Percentiles rank a stretch among this genome's conserved stretches.
These are phyloP conservation scores for Fusarium annulatum DNA, from an alignment of 2,329 filamentous ascomycete species.

Conservation along the genomic window DNA sequence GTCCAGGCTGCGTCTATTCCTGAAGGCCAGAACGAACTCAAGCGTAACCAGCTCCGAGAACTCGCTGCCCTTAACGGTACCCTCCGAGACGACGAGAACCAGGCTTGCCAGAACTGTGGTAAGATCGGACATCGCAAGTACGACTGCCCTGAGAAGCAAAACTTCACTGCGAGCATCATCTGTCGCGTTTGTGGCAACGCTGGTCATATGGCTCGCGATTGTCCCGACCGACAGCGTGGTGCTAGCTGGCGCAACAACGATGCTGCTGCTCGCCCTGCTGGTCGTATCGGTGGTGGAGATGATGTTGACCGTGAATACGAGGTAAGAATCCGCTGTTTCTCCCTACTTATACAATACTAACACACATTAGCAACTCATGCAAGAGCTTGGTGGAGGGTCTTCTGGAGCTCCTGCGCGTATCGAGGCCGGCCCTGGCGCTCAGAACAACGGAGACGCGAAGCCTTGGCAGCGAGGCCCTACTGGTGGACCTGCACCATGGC, in stretches of 20 bases:
- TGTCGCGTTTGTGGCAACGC: slow-evolving; percentile 98
- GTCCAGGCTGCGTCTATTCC: slow-evolving; percentile 93
- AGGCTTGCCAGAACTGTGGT: slow-evolving; percentile 98
- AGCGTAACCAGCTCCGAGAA: slow-evolving; percentile 97
- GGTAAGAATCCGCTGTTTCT: slow-evolving; percentile 62
- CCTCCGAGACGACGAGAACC: slow-evolving; percentile 97
- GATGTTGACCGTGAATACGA: slow-evolving; percentile 95
- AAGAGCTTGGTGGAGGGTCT: slow-evolving; percentile 81
- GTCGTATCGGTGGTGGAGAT: slow-evolving; percentile 80
- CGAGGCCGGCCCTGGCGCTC: slow-evolving; percentile 78
- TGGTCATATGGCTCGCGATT: slow-evolving; percentile 98
- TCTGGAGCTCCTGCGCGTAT: slow-evolving; percentile 81
- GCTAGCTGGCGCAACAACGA: slow-evolving; percentile 90
- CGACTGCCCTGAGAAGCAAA: slow-evolving; percentile 96
- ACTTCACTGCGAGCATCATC: slow-evolving; percentile 99
- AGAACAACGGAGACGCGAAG: slow-evolving; percentile 71
- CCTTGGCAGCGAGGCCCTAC: slow-evolving; percentile 91
- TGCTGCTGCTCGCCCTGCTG: slow-evolving; percentile 65
- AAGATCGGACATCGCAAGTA: slow-evolving; percentile 99
- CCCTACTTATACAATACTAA: slow-evolving; percentile 53
- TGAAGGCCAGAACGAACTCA: slow-evolving; percentile 98
- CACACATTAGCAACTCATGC: slow-evolving; percentile 84
- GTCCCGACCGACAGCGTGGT: slow-evolving; percentile 92
- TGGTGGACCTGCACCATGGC: slow-evolving; percentile 87
- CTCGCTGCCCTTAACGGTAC: slow-evolving; percentile 98